Percentiles rank a stretch among this genome's conserved stretches.
Conservation (phyloP, 2,329 filamentous ascomycete species). For the Pezicula rhizophila region DNA sequence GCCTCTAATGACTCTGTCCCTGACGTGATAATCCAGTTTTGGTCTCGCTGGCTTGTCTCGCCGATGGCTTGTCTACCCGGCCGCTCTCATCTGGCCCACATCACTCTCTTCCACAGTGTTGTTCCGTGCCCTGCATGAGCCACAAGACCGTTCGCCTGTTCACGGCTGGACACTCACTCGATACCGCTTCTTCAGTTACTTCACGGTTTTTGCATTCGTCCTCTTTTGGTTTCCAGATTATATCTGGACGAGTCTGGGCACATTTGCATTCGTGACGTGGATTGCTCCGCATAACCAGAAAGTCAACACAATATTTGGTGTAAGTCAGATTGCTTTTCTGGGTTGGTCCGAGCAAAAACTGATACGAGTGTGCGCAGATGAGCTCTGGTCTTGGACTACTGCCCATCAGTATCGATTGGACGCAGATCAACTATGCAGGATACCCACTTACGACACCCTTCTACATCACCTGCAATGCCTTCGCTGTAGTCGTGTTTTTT, state of each 20-base stretch:
- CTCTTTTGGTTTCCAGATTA: slow-evolving; percentile 57
- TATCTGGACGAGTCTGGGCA: slow-evolving; percentile 56
- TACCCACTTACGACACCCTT: slow-evolving; percentile 57
- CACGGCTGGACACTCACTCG: slow-evolving; percentile 43
- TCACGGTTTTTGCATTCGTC: slow-evolving; percentile 35
- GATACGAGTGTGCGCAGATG: slow-evolving; percentile 1
- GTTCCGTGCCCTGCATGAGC: slow-evolving; percentile 49
- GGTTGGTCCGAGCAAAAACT: neutral
- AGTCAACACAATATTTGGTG: slow-evolving; percentile 67
- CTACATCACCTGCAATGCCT: slow-evolving; percentile 66
- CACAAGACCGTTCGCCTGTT: slow-evolving; percentile 43
- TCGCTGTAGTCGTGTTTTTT: slow-evolving; percentile 37
- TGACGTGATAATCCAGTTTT: neutral
- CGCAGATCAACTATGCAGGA: slow-evolving; percentile 43
- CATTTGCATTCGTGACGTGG: slow-evolving; percentile 1
- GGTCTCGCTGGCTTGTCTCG: neutral
- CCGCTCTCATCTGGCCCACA: slow-evolving; percentile 6
- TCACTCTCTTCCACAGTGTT: slow-evolving; percentile 9
- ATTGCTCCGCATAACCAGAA: slow-evolving; percentile 39
- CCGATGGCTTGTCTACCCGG: slow-evolving; percentile 1
- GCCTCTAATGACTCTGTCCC: neutral
- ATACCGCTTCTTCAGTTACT: neutral
- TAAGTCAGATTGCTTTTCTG: slow-evolving; percentile 20
- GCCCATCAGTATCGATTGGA: slow-evolving; percentile 71
- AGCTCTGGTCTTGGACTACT: slow-evolving; percentile 59